Base-by-base conservation (phyloP, 75 land plant species). In the Pinus albicaulis region DNA sequence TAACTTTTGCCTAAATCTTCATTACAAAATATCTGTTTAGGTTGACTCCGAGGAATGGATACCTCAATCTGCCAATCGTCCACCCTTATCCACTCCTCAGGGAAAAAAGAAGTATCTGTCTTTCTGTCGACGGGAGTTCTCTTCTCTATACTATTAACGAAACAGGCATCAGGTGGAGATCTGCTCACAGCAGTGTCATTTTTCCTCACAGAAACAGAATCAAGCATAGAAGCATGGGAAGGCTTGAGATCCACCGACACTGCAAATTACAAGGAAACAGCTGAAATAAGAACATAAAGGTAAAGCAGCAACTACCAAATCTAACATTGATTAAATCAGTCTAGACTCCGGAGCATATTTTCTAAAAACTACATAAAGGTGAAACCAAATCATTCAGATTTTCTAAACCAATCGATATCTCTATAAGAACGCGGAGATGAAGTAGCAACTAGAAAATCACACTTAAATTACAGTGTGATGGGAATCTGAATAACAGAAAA, bases 61-160 rank as follows among this genome's bases (percentile, higher is more conserved):
- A 89, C 82, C 69, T 97, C 91, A 63, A 89, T 79, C 76, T 87
- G 89, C 91, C 87, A 85, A 59, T 91, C 80, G 53, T 76, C 76
- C 13, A 83, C 77, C 44, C 77, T 87, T 38, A 48, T 86, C 28
- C 59, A 59, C 31, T 83, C 85, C 56, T 81, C 90, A 63, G 66
- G 72, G 19, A 85, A 86, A 25, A 85, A 85, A 69, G 86, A 81
- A 1, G 86, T 79, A 64, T 79, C 80, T 25, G 78, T 38, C 60
- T 83, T 92, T 71, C 72, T 88, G 28, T 81, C 87, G 55, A 79
- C 71, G 22, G 87, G 78, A 65, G 78, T 80, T 65, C 79, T 88
- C 75, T 83, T 86, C 77, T 79, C 79, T 24, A 70, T 83, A 17
- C 74, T 62, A 58, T 74, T 79, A 34, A 75, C 63, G 25, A n/a